Percentiles rank a stretch among this genome's conserved stretches.
These are phyloP conservation scores for Pseudoturritis turrita DNA, from an alignment of 345 rosid genomes.

Conservation along the genomic window DNA sequence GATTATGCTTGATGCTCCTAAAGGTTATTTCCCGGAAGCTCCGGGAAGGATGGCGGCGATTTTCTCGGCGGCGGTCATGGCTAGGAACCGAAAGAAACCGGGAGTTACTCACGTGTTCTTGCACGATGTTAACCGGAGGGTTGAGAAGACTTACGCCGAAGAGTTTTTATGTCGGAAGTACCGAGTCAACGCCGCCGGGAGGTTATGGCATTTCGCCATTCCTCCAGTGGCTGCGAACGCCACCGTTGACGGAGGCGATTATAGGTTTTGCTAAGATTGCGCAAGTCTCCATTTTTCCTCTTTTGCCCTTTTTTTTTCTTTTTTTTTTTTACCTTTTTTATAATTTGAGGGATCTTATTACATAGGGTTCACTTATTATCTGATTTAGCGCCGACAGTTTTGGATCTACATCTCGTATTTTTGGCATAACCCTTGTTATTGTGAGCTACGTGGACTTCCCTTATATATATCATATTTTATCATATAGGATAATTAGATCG, in stretches of 20 bases:
- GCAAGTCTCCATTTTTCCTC: neutral
- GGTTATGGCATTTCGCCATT: constrained; percentile 62
- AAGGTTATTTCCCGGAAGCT: constrained; percentile 55
- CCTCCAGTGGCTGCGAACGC: constrained; percentile 41
- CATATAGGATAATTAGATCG: neutral
- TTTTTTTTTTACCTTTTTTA: too few species aligned
- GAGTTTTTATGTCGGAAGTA: constrained; percentile 57
- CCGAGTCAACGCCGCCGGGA: constrained; percentile 42
- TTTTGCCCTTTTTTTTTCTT: constrained; percentile 14
- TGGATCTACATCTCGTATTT: constrained; percentile 23
- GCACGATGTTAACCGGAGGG: constrained; percentile 64
- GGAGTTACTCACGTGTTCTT: constrained; percentile 64
- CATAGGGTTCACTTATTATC: constrained; percentile 23
- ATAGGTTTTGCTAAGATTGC: constrained; percentile 31
- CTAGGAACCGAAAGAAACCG: constrained; percentile 45
- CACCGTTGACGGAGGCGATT: constrained; percentile 16
- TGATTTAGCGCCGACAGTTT: constrained; percentile 19
- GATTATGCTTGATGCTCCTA: constrained; percentile 64
- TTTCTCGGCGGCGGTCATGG: constrained; percentile 70
- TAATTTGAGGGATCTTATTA: constrained; percentile 13
- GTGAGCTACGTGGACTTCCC: neutral
- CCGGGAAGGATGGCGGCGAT: constrained; percentile 69
- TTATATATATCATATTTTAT: neutral
- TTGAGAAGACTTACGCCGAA: constrained; percentile 51
- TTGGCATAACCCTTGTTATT: neutral